Conservation (phyloP, 1,284 basidiomycete species). For the Sparassis latifolia region DNA sequence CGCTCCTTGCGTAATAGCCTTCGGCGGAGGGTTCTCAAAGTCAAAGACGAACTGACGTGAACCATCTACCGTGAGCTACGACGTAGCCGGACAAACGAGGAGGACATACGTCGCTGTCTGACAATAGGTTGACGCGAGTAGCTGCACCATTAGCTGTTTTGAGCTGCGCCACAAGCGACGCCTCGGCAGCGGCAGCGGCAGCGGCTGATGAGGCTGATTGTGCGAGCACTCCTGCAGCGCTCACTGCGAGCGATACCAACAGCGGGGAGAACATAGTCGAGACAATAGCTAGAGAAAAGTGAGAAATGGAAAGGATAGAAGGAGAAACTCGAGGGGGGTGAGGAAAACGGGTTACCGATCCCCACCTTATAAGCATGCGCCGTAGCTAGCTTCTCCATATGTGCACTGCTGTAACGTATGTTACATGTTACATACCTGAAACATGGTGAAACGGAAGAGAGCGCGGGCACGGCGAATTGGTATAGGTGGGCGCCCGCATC, state of each 20-base stretch:
- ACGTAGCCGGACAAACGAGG: too few relatives aligned
- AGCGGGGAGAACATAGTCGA: neutral
- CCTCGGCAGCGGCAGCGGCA: too few relatives aligned
- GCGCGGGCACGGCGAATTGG: too few relatives aligned
- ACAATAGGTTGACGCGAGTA: conserved; percentile 18
- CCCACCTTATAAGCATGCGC: neutral
- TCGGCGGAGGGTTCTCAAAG: conserved; percentile 18
- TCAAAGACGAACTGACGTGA: conserved; percentile 22
- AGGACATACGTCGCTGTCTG: conserved; percentile 13
- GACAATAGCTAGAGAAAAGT: neutral
- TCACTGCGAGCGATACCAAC: neutral
- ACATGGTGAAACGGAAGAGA: too few relatives aligned
- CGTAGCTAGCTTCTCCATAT: too few relatives aligned
- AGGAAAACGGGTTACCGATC: neutral
- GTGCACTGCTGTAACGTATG: too few relatives aligned
- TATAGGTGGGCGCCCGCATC: too few relatives aligned
- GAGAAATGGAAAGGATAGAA: neutral
- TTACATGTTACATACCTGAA: too few relatives aligned
- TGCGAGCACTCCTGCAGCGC: neutral
- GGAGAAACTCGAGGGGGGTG: neutral
- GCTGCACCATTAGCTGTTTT: conserved; percentile 12
- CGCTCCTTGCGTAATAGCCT: conserved; percentile 13
- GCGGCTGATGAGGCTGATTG: neutral
- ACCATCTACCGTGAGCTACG: neutral
- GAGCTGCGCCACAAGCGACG: neutral